A percentile compares a stretch with the other conserved stretches of the same genome.
These are phyloP conservation scores for Aspergillus versicolor DNA, from an alignment of 2,329 filamentous ascomycete species.

Conservation along the genomic window DNA sequence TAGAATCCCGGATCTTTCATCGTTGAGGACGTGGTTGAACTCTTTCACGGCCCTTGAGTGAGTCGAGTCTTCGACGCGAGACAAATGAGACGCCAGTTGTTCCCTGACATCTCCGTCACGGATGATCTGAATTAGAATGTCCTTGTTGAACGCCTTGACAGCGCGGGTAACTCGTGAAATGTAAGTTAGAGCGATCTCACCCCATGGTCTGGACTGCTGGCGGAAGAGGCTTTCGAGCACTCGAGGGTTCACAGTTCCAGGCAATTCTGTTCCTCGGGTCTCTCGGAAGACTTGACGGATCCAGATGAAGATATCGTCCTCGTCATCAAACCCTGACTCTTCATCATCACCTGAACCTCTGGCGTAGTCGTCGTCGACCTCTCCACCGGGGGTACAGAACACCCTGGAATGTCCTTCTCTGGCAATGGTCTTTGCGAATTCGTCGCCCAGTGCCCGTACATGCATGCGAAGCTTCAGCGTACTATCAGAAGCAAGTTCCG, in stretches of 20 bases:
- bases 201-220: constrained; percentile 18
- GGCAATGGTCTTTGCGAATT: constrained; percentile 13
- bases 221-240: constrained; percentile 21
- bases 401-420: constrained; percentile 9
- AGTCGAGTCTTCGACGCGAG: not conserved
- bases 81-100: not conserved
- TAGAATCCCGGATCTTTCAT: constrained; percentile 48
- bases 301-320: constrained; percentile 17
- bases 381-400: constrained; percentile 10
- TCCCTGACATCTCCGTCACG: not conserved
- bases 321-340: too few relatives aligned
- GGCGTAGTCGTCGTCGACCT: not conserved
- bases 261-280: constrained; percentile 21
- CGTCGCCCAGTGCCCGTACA: constrained; percentile 13
- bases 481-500: constrained; percentile 3
- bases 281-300: constrained; percentile 19
- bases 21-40: constrained; percentile 31
- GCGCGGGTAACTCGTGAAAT: not conserved
- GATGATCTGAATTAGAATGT: not conserved
- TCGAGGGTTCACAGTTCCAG: constrained; percentile 19
- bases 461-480: constrained; percentile 20
- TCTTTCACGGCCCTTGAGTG: not conserved
- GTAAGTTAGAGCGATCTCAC: constrained; percentile 8
- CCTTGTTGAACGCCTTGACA: not conserved
- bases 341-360: not conserved